Percentiles rank a stretch among this genome's conserved stretches.
Evolutionary conservation across 2,329 filamentous ascomycete genomes (phyloP).

Genomic region (Dothiorella sarmentorum): DNA sequence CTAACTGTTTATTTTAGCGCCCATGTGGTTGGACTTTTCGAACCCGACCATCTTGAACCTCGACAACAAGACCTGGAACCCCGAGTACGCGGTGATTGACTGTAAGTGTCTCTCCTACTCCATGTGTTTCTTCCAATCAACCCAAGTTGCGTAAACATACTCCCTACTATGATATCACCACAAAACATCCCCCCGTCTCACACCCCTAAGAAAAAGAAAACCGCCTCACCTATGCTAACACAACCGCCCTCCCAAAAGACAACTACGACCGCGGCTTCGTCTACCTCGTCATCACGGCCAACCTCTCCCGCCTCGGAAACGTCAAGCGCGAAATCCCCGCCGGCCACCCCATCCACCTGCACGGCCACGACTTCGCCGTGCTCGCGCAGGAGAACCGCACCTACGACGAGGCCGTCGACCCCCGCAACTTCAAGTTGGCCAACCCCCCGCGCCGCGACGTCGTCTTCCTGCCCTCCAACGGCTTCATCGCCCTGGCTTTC

Average conservation of each 20-base stretch:
- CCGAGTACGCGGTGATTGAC: constrained; percentile 23
- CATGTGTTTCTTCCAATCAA: too few relatives aligned
- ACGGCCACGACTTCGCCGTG: constrained; percentile 29
- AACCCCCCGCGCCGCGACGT: constrained; percentile 26
- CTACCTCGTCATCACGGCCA: constrained; percentile 28
- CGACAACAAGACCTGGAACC: constrained; percentile 23
- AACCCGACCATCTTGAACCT: constrained; percentile 28
- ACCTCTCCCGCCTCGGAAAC: constrained; percentile 8
- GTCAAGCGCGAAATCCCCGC: constrained; percentile 20
- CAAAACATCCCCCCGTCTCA: too few relatives aligned
- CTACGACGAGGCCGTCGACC: constrained; percentile 43
- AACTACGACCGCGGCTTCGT: constrained; percentile 25
- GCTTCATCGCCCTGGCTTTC: constrained; percentile 35
- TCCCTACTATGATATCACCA: too few relatives aligned
- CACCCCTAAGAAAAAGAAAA: too few relatives aligned
- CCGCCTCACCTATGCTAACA: too few relatives aligned
- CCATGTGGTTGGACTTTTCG: constrained; percentile 28
- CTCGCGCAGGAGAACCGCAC: constrained; percentile 26
- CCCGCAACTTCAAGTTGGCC: constrained; percentile 42
- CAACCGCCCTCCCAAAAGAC: not conserved
- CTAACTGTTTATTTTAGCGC: too few relatives aligned
- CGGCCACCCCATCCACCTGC: constrained; percentile 30
- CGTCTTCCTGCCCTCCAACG: constrained; percentile 12
- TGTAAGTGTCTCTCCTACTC: constrained; percentile 12
- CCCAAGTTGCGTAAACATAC: too few relatives aligned